A percentile compares a stretch with the other conserved stretches of the same genome.
phyloP scores from a whole-genome alignment of 345 rosid genomes.

The Camelina neglecta region DNA sequence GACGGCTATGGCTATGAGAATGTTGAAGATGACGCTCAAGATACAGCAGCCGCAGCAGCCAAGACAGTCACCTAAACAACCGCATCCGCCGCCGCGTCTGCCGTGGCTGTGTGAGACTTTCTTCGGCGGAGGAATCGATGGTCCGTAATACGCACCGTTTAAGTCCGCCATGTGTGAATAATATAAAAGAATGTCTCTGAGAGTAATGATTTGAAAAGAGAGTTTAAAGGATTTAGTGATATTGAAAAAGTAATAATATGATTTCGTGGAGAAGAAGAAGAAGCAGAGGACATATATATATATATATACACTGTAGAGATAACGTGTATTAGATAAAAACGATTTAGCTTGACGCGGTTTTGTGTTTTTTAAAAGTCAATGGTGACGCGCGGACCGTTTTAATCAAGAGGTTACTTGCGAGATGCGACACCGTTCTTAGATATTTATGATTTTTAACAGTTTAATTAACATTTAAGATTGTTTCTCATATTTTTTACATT shows the following conservation, averaged over 20 bases:
- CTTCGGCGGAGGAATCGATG: conserved; percentile 62
- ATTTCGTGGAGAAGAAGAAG: not conserved
- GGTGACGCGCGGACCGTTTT: conserved; percentile 24
- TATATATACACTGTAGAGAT: conserved; percentile 31
- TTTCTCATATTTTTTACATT: not conserved
- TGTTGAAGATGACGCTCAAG: conserved; percentile 55
- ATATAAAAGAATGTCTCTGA: conserved; percentile 19
- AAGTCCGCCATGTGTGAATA: conserved; percentile 72
- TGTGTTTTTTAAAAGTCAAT: conserved; percentile 36
- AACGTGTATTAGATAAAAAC: conserved; percentile 35
- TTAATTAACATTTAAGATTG: not conserved
- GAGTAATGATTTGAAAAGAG: no score
- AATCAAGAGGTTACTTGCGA: conserved; percentile 24
- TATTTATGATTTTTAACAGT: conserved; percentile 2
- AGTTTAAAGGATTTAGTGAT: no score
- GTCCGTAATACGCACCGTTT: conserved; percentile 78
- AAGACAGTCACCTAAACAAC: conserved; percentile 43
- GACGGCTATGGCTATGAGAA: conserved; percentile 49
- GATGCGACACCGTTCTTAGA: not conserved
- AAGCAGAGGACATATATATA: not conserved
- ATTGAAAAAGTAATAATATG: not conserved
- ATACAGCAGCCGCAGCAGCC: conserved; percentile 66
- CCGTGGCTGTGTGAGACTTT: conserved; percentile 54
- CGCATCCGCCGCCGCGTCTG: conserved; percentile 37
- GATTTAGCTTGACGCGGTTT: conserved; percentile 42